Evolutionary conservation across 306 rosid species (phyloP), one percentile per base, ranked within the genome.

Genomic region (Pterocarpus santalinus): DNA sequence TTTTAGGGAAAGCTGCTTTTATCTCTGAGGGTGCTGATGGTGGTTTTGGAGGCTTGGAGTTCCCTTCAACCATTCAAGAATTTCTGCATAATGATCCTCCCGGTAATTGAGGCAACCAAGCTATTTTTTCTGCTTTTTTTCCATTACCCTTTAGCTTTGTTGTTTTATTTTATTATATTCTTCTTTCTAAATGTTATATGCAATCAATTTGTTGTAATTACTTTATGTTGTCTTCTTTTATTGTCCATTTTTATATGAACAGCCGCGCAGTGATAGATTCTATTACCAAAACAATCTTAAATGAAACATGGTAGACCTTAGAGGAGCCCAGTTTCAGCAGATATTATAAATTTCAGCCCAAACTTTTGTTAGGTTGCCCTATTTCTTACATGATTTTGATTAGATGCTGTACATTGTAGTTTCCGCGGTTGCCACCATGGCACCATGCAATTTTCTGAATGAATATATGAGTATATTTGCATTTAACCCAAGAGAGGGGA

Each of bases 81-180:
- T 94, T 91, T 86, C 87, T 94, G 85, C 88, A 77, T 60, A 77
- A 84, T 39, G 95, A 89, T 81, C 95, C 98, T 61, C 93, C 94
- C 2, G 39, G 73, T 62, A 65, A 56, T 14, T 87, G 75, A 85
- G 81, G 34, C 78, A 17, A 39, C 17, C n/a, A 47, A 6, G 55
- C 38, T 46, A 8, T 28, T 39, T 16, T 15, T 4, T 41, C 10
- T 3, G 5, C 1, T 38, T 33, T 9, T 63, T 28, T 33, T 11
- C 8, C 8, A 3, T 66, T 52, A 66, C 46, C 9, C 44, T 53
- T 68, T 56, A 5, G 15, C 55, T 44, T 61, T 58, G 49, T 11
- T 65, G 63, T 43, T 61, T 57, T 57, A 16, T 67, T 85, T 57
- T 15, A 36, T 71, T 69, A 30, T 60, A n/a, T 44, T 53, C 16